Conservation (phyloP, 2,329 filamentous ascomycete genomes). For the Ophidiomyces ophidiicola region DNA sequence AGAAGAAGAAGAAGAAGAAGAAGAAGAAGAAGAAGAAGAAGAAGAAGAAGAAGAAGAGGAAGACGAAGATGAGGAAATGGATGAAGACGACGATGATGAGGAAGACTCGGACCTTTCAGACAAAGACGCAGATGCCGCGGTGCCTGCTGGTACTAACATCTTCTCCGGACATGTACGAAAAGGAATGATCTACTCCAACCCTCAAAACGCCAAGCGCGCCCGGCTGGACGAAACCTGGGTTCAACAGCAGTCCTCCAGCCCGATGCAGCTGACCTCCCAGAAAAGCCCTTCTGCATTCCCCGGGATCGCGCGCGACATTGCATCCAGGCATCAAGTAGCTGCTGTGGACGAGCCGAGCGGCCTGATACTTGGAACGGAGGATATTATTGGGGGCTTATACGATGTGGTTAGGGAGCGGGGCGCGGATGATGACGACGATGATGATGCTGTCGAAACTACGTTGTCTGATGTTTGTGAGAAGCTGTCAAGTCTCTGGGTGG, state of each 20-base stretch:
- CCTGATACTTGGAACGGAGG: slow-evolving; percentile 64
- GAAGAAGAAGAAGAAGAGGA: slow-evolving; percentile 28
- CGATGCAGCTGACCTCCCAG: slow-evolving; percentile 27
- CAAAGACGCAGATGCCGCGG: too few relatives aligned
- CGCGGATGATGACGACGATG: slow-evolving; percentile 23
- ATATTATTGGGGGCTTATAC: slow-evolving; percentile 54
- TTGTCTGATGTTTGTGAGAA: slow-evolving; percentile 27
- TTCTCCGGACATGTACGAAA: slow-evolving; percentile 17
- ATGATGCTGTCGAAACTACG: slow-evolving; percentile 20
- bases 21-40: slow-evolving; percentile 24
- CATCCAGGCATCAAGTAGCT: slow-evolving; percentile 44
- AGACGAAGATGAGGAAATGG: slow-evolving; percentile 13
- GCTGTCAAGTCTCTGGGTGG: slow-evolving; percentile 27
- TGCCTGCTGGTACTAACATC: background rate
- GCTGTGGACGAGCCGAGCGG: slow-evolving; percentile 56
- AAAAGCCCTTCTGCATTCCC: slow-evolving; percentile 52
- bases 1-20: slow-evolving; percentile 1
- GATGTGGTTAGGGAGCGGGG: slow-evolving; percentile 30
- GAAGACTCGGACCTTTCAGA: too few relatives aligned
- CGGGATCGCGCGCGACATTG: slow-evolving; percentile 59
- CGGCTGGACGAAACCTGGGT: slow-evolving; percentile 32
- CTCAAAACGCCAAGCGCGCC: slow-evolving; percentile 31
- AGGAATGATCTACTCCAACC: slow-evolving; percentile 33
- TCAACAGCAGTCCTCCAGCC: slow-evolving; percentile 24
- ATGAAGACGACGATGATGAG: slow-evolving; percentile 1